phyloP scores from a whole-genome alignment of 108 stramenopile species.

The Craspedostauros australis region DNA sequence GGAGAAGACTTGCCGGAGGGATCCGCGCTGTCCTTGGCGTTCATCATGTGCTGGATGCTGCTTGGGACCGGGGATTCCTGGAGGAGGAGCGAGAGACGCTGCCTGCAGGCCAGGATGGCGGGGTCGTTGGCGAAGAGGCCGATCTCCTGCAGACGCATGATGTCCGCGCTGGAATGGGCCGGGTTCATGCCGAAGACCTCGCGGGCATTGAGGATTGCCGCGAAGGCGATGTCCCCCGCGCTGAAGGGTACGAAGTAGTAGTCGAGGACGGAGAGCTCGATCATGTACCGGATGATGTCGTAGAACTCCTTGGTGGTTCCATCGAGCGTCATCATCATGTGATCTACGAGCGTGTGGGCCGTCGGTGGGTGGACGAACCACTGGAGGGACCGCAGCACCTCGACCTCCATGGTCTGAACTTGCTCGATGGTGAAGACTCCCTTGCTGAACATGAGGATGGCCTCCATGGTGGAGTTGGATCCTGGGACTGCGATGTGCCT shows the following conservation, averaged over 20 bases:
- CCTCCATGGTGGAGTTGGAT: slow-evolving; percentile 37
- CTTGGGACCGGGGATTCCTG: too few species aligned
- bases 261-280: slow-evolving; percentile 64
- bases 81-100: slow-evolving; percentile 20
- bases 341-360: slow-evolving; percentile 26
- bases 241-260: slow-evolving; percentile 67
- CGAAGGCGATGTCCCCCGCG: slow-evolving; percentile 56
- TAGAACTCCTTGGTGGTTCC: slow-evolving; percentile 31
- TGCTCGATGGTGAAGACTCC: slow-evolving; percentile 43
- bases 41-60: slow-evolving; percentile 23
- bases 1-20: slow-evolving; percentile 1
- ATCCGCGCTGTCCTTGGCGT: slow-evolving; percentile 3
- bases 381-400: slow-evolving; percentile 36
- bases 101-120: slow-evolving; percentile 33
- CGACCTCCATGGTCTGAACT: slow-evolving; percentile 50
- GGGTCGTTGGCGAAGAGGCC: slow-evolving; percentile 35
- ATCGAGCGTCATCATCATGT: slow-evolving; percentile 33
- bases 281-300: slow-evolving; percentile 65
- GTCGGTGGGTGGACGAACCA: slow-evolving; percentile 71
- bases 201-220: slow-evolving; percentile 50
- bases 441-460: slow-evolving; percentile 42
- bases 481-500: slow-evolving; percentile 32
- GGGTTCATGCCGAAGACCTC: background rate
- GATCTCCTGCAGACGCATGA: slow-evolving; percentile 10
- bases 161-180: background rate